Evolutionary conservation across 306 rosid species (phyloP).

Genomic region (Chamaecrista fasciculata): DNA sequence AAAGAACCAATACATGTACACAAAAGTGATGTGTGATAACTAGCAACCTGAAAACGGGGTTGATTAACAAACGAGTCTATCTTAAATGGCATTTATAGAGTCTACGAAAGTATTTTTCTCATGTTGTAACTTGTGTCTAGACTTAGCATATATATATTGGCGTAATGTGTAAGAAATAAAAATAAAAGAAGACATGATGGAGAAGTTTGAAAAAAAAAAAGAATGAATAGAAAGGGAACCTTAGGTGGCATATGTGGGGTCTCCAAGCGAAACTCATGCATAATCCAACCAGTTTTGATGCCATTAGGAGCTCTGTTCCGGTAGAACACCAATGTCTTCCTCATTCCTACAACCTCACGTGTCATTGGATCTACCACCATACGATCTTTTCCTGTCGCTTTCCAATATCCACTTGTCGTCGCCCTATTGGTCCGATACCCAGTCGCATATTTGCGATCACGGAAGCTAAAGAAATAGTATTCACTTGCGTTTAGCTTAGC

Average conservation of each 20-base stretch:
- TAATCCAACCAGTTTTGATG: slow-evolving; percentile 92
- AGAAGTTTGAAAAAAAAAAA: not conserved
- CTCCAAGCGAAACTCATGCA: slow-evolving; percentile 97
- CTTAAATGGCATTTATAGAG: not conserved
- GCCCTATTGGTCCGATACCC: slow-evolving; percentile 90
- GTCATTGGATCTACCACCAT: slow-evolving; percentile 64
- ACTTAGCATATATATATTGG: not conserved
- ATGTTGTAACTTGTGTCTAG: not conserved
- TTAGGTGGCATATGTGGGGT: slow-evolving; percentile 98
- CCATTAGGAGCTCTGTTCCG: slow-evolving; percentile 94
- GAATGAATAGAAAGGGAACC: slow-evolving; percentile 36
- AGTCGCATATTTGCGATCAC: slow-evolving; percentile 93
- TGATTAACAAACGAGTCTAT: no score
- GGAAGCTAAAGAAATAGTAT: slow-evolving; percentile 95
- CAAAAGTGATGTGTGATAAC: no score
- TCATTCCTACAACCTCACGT: slow-evolving; percentile 81
- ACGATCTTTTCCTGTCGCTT: slow-evolving; percentile 97
- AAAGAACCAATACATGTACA: no score
- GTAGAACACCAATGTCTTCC: slow-evolving; percentile 93
- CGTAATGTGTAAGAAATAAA: not conserved
- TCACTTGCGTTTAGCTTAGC: slow-evolving; percentile 89
- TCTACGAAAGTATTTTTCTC: not conserved
- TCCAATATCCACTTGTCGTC: slow-evolving; percentile 84
- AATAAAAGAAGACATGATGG: not conserved
- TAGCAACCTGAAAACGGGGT: no score